Evolutionary conservation across 352 stramenopile species (phyloP).

Genomic region (Aphanomyces astaci): DNA sequence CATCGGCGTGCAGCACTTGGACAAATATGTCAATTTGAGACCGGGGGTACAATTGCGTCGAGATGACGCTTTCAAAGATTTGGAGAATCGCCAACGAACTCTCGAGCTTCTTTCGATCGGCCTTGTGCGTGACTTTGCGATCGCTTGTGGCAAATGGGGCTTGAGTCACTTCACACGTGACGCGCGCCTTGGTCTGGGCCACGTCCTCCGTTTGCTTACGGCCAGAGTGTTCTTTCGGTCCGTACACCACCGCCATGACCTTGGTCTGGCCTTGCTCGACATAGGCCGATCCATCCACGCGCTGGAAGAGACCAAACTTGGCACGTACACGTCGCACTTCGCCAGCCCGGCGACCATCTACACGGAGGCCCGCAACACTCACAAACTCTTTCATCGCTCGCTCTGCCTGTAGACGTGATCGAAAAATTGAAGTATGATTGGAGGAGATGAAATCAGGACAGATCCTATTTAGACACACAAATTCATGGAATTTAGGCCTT

Average conservation of each 20-base stretch:
- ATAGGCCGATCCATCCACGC: conserved; percentile 82
- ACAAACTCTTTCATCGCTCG: conserved; percentile 54
- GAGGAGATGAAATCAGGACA: conserved; percentile 18
- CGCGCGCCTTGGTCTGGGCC: conserved; percentile 50
- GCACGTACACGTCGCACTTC: conserved; percentile 78
- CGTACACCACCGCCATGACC: conserved; percentile 82
- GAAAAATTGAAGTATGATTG: conserved; percentile 2
- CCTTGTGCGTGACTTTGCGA: conserved; percentile 57
- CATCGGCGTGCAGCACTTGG: conserved; percentile 86
- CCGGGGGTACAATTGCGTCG: conserved; percentile 85
- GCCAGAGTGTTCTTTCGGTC: conserved; percentile 60
- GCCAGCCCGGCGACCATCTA: conserved; percentile 73
- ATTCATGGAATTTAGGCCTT: not conserved
- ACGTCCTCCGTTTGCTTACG: conserved; percentile 33
- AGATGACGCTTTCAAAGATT: conserved; percentile 87
- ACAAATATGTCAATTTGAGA: conserved; percentile 92
- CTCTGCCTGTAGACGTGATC: not conserved
- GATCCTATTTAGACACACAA: not conserved
- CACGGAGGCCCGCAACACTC: conserved; percentile 71
- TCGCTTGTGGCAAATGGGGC: conserved; percentile 83
- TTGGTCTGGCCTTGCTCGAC: conserved; percentile 87
- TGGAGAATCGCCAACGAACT: conserved; percentile 85
- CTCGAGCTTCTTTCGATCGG: conserved; percentile 83
- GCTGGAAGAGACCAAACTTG: conserved; percentile 76
- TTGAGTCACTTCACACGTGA: conserved; percentile 84